Percentiles rank a stretch among this genome's conserved stretches.
Conservation (phyloP, 2,329 filamentous ascomycete species). For the Aspergillus pseudoviridinutans region DNA sequence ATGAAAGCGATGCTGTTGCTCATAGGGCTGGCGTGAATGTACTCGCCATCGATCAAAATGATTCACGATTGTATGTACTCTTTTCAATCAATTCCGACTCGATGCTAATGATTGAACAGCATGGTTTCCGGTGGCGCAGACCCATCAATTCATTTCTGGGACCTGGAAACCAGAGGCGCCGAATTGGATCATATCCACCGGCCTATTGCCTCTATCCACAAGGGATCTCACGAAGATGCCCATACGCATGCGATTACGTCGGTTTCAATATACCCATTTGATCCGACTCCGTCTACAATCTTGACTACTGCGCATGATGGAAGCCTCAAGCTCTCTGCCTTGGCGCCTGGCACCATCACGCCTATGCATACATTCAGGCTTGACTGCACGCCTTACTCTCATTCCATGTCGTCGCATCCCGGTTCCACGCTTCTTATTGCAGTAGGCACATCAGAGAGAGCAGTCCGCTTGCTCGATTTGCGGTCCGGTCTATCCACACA, state of each 20-base stretch:
- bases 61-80: slow-evolving; percentile 62
- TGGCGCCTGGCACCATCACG: slow-evolving; percentile 37
- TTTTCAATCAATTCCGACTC: background rate
- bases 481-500: slow-evolving; percentile 74
- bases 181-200: slow-evolving; percentile 49
- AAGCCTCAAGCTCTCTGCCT: slow-evolving; percentile 42
- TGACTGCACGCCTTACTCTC: slow-evolving; percentile 51
- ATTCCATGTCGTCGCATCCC: slow-evolving; percentile 65
- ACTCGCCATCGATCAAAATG: slow-evolving; percentile 75
- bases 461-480: slow-evolving; percentile 80
- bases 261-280: slow-evolving; percentile 47
- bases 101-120: slow-evolving; percentile 39
- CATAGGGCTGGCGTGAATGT: slow-evolving; percentile 77
- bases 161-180: slow-evolving; percentile 62
- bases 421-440: slow-evolving; percentile 74
- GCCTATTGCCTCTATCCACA: slow-evolving; percentile 48
- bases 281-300: slow-evolving; percentile 44
- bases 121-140: slow-evolving; percentile 83
- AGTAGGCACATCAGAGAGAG: slow-evolving; percentile 80
- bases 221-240: slow-evolving; percentile 33
- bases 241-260: slow-evolving; percentile 47
- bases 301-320: slow-evolving; percentile 45
- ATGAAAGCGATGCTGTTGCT: slow-evolving; percentile 43
- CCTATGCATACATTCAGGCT: slow-evolving; percentile 46
- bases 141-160: slow-evolving; percentile 80